A percentile compares a stretch with the other conserved stretches of the same genome.
Conservation (phyloP, 768 basidiomycete genomes). For the Suillus clintonianus region DNA sequence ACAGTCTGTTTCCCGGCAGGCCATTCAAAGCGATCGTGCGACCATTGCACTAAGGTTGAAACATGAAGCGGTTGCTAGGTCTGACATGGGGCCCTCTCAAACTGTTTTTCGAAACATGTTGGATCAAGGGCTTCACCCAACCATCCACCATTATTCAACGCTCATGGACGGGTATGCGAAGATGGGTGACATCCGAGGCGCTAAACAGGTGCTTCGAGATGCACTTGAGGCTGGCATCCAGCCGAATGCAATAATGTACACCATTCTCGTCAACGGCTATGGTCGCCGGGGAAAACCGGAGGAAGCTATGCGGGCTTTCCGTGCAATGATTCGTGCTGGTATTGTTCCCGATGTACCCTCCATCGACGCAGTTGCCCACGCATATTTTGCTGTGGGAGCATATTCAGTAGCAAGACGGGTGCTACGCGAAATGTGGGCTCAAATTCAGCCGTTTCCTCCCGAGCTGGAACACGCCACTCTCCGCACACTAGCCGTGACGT, state of each 20-base stretch:
- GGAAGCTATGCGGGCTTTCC: slow-evolving; percentile 56
- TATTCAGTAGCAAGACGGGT: slow-evolving; percentile 51
- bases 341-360: slow-evolving; percentile 70
- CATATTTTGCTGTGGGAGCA: slow-evolving; percentile 60
- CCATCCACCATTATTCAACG: slow-evolving; percentile 70
- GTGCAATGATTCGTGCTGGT: slow-evolving; percentile 60
- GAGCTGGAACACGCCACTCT: slow-evolving; percentile 47
- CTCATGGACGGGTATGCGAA: slow-evolving; percentile 74
- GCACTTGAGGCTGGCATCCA: slow-evolving; percentile 51
- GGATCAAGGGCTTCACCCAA: slow-evolving; percentile 69
- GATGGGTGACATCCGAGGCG: slow-evolving; percentile 59
- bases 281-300: slow-evolving; percentile 59
- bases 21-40: slow-evolving; percentile 55
- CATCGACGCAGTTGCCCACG: slow-evolving; percentile 70
- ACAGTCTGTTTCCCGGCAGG: slow-evolving; percentile 46
- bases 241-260: slow-evolving; percentile 71
- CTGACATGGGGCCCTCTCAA: slow-evolving; percentile 53
- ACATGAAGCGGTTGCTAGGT: slow-evolving; percentile 55
- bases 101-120: slow-evolving; percentile 60
- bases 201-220: slow-evolving; percentile 55
- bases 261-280: slow-evolving; percentile 73
- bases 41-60: slow-evolving; percentile 64
- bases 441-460: slow-evolving; percentile 60
- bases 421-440: slow-evolving; percentile 65
- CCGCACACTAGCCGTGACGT: slow-evolving; percentile 44